These are phyloP conservation scores for Claviceps arundinis DNA, from an alignment of 2,329 filamentous ascomycete genomes.

Conservation along the genomic window DNA sequence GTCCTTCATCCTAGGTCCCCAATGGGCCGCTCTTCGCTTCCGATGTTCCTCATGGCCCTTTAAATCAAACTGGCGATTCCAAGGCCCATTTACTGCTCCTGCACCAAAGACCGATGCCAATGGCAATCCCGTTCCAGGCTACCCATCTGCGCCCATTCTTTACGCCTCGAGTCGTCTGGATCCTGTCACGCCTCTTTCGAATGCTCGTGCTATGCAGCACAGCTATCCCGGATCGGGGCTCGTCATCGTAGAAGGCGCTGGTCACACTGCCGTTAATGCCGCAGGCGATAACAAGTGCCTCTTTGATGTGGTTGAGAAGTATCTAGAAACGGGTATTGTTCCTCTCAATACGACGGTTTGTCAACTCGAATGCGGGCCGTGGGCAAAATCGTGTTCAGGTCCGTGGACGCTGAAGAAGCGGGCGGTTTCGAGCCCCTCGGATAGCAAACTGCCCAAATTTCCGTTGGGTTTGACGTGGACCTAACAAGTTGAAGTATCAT, in stretches of 20 bases:
- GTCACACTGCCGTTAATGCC: constrained; percentile 13
- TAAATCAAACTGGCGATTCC: constrained; percentile 22
- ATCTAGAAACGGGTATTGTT: constrained; percentile 17
- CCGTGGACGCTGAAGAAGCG: background rate
- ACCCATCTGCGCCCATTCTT: constrained; percentile 16
- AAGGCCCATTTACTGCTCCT: constrained; percentile 10
- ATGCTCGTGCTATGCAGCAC: constrained; percentile 19
- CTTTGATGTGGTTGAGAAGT: constrained; percentile 11
- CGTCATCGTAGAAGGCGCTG: constrained; percentile 17
- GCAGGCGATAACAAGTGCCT: constrained; percentile 11
- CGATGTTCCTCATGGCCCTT: constrained; percentile 21
- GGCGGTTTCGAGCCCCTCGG: background rate
- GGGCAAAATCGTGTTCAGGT: constrained; percentile 5
- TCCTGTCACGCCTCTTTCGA: constrained; percentile 25
- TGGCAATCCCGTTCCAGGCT: background rate
- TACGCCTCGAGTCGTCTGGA: constrained; percentile 27
- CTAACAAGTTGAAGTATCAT: background rate
- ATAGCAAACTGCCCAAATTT: background rate
- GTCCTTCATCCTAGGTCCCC: constrained; percentile 14
- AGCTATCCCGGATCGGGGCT: constrained; percentile 16
- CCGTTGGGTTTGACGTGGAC: background rate
- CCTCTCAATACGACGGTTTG: constrained; percentile 10
- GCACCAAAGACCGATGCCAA: constrained; percentile 5
- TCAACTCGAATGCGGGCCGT: constrained; percentile 8
- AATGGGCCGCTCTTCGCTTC: constrained; percentile 14